Conservation (phyloP, 2,329 filamentous ascomycete species). For the Aspergillus felis region DNA sequence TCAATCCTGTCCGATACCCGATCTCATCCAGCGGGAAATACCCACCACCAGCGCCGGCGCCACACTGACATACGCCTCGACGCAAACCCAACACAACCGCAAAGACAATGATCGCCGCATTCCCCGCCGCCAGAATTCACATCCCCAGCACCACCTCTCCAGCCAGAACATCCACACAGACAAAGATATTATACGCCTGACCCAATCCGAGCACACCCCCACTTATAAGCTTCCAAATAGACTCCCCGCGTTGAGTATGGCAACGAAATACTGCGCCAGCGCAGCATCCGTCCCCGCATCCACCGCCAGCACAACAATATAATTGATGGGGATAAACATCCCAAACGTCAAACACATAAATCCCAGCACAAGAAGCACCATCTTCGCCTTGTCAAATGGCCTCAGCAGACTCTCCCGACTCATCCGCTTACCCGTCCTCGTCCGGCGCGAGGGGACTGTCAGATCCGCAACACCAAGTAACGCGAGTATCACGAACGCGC, state of each 20-base stretch:
- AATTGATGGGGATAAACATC: slow-evolving; percentile 25
- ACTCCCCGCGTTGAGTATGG: slow-evolving; percentile 19
- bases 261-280: slow-evolving; percentile 16
- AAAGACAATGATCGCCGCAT: slow-evolving; percentile 59
- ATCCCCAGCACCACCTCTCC: slow-evolving; percentile 14
- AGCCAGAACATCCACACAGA: slow-evolving; percentile 5
- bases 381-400: slow-evolving; percentile 22
- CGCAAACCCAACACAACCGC: slow-evolving; percentile 59
- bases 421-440: no score
- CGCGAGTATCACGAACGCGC: slow-evolving; percentile 59
- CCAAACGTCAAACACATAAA: slow-evolving; percentile 26
- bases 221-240: slow-evolving; percentile 17
- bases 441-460: slow-evolving; percentile 48
- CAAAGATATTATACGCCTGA: slow-evolving; percentile 16
- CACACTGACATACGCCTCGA: slow-evolving; percentile 62
- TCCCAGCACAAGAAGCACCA: slow-evolving; percentile 18
- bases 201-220: slow-evolving; percentile 12
- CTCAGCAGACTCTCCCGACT: slow-evolving; percentile 5
- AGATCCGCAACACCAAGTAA: slow-evolving; percentile 52
- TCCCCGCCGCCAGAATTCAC: slow-evolving; percentile 35
- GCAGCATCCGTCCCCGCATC: slow-evolving; percentile 12
- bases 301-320: slow-evolving; percentile 15
- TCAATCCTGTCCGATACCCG: slow-evolving; percentile 60
- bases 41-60: slow-evolving; percentile 57
- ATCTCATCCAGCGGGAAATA: slow-evolving; percentile 65